Conservation (phyloP, 345 rosid species). For the Schrenkiella parvula region DNA sequence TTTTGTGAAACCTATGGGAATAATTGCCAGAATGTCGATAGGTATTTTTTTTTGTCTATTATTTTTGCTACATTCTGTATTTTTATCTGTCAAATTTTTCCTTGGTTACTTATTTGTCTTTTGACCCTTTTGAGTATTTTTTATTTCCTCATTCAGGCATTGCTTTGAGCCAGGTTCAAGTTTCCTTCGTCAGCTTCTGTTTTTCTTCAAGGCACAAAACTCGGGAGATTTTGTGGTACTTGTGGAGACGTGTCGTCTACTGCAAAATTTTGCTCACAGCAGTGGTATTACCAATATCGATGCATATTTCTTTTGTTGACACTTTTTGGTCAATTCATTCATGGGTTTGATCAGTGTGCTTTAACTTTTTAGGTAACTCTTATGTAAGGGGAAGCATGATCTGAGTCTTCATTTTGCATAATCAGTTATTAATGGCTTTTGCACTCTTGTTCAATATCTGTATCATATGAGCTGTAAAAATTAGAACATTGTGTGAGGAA, state of each 20-base stretch:
- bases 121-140: neutral
- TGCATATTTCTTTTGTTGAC: constrained; percentile 19
- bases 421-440: neutral
- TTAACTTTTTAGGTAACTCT: constrained; percentile 15
- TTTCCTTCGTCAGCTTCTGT: constrained; percentile 71
- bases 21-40: constrained; percentile 63
- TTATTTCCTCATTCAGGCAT: constrained; percentile 45
- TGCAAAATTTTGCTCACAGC: constrained; percentile 48
- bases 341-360: constrained; percentile 19
- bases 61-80: neutral
- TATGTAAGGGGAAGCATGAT: constrained; percentile 22
- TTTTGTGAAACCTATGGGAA: constrained; percentile 61
- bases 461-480: constrained; percentile 8
- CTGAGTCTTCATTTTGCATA: constrained; percentile 19
- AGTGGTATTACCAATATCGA: constrained; percentile 40
- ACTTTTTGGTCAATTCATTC: constrained; percentile 8
- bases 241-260: constrained; percentile 60
- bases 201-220: constrained; percentile 64
- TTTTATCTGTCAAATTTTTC: neutral
- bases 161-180: constrained; percentile 85
- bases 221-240: constrained; percentile 54
- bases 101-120: neutral
- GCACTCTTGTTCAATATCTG: neutral
- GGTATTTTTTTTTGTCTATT: constrained; percentile 39
- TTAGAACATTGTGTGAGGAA: neutral